These are phyloP conservation scores for Gossypium rotundifolium DNA, from an alignment of 345 rosid genomes.

Conservation along the genomic window DNA sequence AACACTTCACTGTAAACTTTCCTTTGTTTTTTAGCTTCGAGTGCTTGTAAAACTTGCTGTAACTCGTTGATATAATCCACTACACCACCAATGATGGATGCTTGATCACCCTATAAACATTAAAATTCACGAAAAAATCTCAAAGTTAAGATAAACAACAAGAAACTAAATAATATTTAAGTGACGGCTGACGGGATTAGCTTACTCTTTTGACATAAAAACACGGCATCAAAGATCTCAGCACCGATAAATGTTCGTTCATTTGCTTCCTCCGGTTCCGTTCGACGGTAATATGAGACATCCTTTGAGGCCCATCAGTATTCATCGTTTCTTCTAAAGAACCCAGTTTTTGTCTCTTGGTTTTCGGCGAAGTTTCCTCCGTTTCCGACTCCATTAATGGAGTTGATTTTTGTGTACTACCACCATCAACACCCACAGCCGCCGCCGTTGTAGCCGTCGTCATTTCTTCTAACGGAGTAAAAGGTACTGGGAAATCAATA, in stretches of 20 bases:
- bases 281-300: constrained; percentile 91
- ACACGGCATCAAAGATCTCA: constrained; percentile 93
- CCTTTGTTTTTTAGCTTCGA: constrained; percentile 91
- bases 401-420: constrained; percentile 27
- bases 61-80: constrained; percentile 92
- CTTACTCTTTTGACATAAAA: constrained; percentile 95
- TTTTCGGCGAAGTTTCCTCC: constrained; percentile 38
- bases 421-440: background rate
- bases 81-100: constrained; percentile 96
- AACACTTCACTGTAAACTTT: constrained; percentile 79
- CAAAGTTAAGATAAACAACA: background rate
- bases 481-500: constrained; percentile 40
- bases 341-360: constrained; percentile 36
- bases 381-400: constrained; percentile 40
- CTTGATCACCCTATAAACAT: constrained; percentile 77
- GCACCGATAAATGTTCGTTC: constrained; percentile 80
- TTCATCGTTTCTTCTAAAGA: constrained; percentile 27
- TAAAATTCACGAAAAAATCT: no score
- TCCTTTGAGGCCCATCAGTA: constrained; percentile 56
- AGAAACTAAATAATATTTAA: background rate
- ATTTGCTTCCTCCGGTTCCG: constrained; percentile 97
- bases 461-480: constrained; percentile 32
- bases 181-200: constrained; percentile 15
- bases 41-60: constrained; percentile 82
- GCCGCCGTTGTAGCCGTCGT: no score